These are phyloP conservation scores for Globisporangium canariense DNA, from an alignment of 352 stramenopile species.

Conservation along the genomic window DNA sequence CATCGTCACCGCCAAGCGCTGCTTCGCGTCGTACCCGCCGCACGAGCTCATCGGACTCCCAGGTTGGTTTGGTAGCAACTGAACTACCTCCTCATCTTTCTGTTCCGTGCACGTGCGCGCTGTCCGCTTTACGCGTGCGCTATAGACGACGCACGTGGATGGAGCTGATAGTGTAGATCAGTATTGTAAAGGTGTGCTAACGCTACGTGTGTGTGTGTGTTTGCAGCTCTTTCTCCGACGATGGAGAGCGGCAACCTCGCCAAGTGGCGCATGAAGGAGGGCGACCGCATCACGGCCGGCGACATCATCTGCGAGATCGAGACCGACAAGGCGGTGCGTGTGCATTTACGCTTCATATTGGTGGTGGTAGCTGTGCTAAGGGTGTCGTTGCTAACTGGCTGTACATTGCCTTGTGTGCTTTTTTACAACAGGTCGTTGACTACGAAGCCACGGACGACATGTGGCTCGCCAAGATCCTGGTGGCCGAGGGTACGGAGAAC, in stretches of 20 bases:
- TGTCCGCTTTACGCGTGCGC: neutral
- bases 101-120: neutral
- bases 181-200: neutral
- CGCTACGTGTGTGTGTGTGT: neutral
- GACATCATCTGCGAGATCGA: conserved; percentile 97
- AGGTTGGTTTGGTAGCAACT: conserved; percentile 27
- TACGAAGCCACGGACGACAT: conserved; percentile 98
- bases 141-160: neutral
- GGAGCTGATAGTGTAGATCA: neutral
- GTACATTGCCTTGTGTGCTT: neutral
- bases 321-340: conserved; percentile 95
- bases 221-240: conserved; percentile 92
- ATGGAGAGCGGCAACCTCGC: conserved; percentile 97
- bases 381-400: neutral
- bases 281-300: conserved; percentile 89
- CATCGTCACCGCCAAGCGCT: conserved; percentile 28
- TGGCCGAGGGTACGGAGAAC: conserved; percentile 86
- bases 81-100: neutral
- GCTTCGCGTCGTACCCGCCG: conserved; percentile 68
- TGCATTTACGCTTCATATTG: neutral
- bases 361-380: neutral
- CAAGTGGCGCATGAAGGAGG: conserved; percentile 93
- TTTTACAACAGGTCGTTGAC: conserved; percentile 82
- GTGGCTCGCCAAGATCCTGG: conserved; percentile 96
- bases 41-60: conserved; percentile 81